A percentile compares a stretch with the other conserved stretches of the same genome.
phyloP scores from a whole-genome alignment of 371 early-diverging fungal species.

The Choanephora cucurbitarum region DNA sequence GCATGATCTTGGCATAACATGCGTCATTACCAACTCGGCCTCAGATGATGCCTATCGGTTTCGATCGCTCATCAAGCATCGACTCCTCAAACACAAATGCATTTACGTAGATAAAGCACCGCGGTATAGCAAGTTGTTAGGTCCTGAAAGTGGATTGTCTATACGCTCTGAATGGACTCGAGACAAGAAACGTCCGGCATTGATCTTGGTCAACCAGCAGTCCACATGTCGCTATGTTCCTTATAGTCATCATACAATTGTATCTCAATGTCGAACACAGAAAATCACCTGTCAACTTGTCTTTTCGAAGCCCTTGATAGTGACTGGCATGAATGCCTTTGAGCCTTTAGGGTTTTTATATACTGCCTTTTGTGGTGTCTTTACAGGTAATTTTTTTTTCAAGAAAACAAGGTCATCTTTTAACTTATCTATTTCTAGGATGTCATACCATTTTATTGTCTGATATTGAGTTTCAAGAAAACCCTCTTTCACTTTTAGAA shows the following conservation, averaged over 20 bases:
- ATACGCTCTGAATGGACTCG: slow-evolving; percentile 39
- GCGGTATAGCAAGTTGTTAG: slow-evolving; percentile 51
- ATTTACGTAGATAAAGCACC: slow-evolving; percentile 58
- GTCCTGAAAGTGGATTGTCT: slow-evolving; percentile 52
- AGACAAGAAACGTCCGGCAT: slow-evolving; percentile 37
- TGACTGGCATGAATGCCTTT: slow-evolving; percentile 59
- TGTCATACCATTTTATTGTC: slow-evolving; percentile 59
- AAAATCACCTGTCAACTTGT: slow-evolving; percentile 73
- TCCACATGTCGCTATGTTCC: slow-evolving; percentile 50
- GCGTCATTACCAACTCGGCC: slow-evolving; percentile 62
- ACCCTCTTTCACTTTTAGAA: slow-evolving; percentile 68
- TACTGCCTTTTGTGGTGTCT: slow-evolving; percentile 70
- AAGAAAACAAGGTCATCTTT: slow-evolving; percentile 10
- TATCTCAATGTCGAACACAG: slow-evolving; percentile 75
- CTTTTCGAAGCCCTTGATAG: slow-evolving; percentile 60
- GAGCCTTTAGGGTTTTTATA: slow-evolving; percentile 79
- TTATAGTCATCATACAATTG: slow-evolving; percentile 63
- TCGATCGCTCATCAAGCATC: slow-evolving; percentile 43
- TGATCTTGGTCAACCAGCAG: slow-evolving; percentile 51
- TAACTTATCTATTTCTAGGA: slow-evolving; percentile 30
- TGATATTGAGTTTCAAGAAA: slow-evolving; percentile 51
- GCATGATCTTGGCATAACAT: slow-evolving; percentile 56
- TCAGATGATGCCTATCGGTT: slow-evolving; percentile 71
- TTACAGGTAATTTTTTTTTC: no score
- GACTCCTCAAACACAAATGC: slow-evolving; percentile 13